A percentile compares a stretch with the other conserved stretches of the same genome.
Evolutionary conservation across 257 asterid genomes (phyloP).

Genomic region (Ajuga chamaepitys): DNA sequence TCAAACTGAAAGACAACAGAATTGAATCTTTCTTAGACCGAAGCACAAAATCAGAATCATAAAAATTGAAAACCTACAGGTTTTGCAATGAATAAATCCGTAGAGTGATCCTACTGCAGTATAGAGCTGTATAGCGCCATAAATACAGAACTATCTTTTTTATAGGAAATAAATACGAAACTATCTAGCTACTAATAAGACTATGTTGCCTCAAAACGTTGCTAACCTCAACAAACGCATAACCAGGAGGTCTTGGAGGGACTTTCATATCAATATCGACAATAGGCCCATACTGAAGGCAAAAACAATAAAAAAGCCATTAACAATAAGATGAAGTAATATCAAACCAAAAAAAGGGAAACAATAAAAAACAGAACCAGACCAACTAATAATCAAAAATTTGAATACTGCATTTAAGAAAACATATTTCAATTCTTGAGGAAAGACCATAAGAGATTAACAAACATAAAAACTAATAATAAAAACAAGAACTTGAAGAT

Average conservation of each 20-base stretch:
- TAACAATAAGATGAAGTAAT: background rate
- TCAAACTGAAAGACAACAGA: constrained; percentile 45
- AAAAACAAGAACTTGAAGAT: background rate
- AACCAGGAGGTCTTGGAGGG: no score
- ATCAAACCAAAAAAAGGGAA: background rate
- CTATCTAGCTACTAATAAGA: no score
- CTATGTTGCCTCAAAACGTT: background rate
- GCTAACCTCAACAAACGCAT: no score
- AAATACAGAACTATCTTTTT: background rate
- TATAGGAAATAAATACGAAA: no score
- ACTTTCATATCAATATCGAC: no score
- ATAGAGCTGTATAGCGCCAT: background rate
- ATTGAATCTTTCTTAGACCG: background rate
- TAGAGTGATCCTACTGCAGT: background rate
- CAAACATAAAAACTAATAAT: background rate
- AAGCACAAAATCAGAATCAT: background rate
- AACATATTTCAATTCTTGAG: background rate
- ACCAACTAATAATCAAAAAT: background rate
- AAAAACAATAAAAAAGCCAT: background rate
- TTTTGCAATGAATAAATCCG: background rate
- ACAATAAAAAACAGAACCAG: background rate
- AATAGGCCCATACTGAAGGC: constrained; percentile 38
- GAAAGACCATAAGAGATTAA: no score
- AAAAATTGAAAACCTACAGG: background rate
- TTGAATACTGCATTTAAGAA: background rate